Evolutionary conservation across 2,329 filamentous ascomycete species (phyloP), one percentile per base, ranked within the genome.

Genomic region (Cercospora zeina): DNA sequence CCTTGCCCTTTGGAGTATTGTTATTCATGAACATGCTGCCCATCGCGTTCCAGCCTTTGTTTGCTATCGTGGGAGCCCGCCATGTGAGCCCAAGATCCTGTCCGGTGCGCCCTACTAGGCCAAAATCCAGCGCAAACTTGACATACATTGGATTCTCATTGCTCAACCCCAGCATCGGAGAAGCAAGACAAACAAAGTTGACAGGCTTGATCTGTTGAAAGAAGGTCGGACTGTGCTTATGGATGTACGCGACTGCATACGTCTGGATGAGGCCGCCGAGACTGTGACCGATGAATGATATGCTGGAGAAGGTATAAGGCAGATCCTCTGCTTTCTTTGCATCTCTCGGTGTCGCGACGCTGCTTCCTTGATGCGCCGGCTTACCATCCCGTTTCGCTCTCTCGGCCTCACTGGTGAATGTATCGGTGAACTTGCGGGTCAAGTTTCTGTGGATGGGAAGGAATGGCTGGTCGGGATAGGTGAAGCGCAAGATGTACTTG

Each of bases 121-220:
- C 95, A 77, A 97, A 96, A 74, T 99, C 95, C 3, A 99, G 81
- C 0, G 95, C 95, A 75, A 99, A 97, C 71, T 93, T 96, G 76
- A 99, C 90, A 74, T 99, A 99, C 61, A 97, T 82, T 0, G 95
- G 95, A 70, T 99, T 99, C 74, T 99, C 95, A 74, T 99, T 97
- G 76, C 93, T 97, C 37, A 97, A 80, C 0, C 93, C 93, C 1
- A 97, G 79, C 68, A 97, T 91, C 0, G 93, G 93, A 0, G 93
- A 89, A 14, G 93, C 93, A 68, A 97, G 79, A 30, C 89, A 83
- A 67, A 97, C 89, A 72, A 97, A 97, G 73, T 97, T 97, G 74
- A 96, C 81, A 0, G 93, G 93, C 66, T 87, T 85, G 70, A 97
- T 96, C 4, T 87, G 79, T 54, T 93, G 84, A 70, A 97, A 97